phyloP scores from a whole-genome alignment of 805 yeast species.

The Suhomyces pyralidae region DNA sequence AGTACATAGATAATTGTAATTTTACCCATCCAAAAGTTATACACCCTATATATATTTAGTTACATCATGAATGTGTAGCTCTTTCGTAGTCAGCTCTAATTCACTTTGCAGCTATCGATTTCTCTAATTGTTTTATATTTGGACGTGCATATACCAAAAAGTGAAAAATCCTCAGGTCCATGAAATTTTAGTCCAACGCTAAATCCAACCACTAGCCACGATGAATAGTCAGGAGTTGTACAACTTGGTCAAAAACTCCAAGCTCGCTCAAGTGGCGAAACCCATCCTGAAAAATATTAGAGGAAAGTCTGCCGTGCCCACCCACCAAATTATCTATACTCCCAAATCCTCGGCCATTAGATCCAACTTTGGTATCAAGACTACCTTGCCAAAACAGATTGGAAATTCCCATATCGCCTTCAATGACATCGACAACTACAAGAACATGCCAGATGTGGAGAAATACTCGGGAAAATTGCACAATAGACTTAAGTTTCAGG shows the following conservation, averaged over 20 bases:
- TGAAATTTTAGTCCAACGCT: neutral
- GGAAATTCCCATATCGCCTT: slow-evolving; percentile 58
- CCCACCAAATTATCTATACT: slow-evolving; percentile 72
- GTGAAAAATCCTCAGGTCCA: slow-evolving; percentile 1
- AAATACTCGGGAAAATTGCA: slow-evolving; percentile 56
- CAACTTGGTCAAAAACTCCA: slow-evolving; percentile 38
- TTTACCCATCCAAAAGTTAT: too few species aligned
- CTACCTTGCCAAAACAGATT: slow-evolving; percentile 61
- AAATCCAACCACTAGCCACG: neutral
- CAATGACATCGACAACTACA: slow-evolving; percentile 65
- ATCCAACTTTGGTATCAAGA: slow-evolving; percentile 76
- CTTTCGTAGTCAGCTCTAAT: too few species aligned
- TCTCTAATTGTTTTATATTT: neutral
- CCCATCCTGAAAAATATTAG: slow-evolving; percentile 35
- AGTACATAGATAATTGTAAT: too few species aligned
- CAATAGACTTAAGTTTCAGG: slow-evolving; percentile 65
- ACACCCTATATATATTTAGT: too few species aligned
- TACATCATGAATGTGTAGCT: too few species aligned
- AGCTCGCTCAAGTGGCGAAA: slow-evolving; percentile 44
- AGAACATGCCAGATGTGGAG: slow-evolving; percentile 70
- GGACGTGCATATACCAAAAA: neutral
- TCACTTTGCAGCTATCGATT: too few species aligned
- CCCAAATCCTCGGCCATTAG: slow-evolving; percentile 60
- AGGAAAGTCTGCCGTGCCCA: slow-evolving; percentile 44
- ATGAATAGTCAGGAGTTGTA: slow-evolving; percentile 32